Evolutionary conservation across 2,329 filamentous ascomycete species (phyloP), one percentile per base, ranked within the genome.

Genomic region (Sarocladium brachiariae): DNA sequence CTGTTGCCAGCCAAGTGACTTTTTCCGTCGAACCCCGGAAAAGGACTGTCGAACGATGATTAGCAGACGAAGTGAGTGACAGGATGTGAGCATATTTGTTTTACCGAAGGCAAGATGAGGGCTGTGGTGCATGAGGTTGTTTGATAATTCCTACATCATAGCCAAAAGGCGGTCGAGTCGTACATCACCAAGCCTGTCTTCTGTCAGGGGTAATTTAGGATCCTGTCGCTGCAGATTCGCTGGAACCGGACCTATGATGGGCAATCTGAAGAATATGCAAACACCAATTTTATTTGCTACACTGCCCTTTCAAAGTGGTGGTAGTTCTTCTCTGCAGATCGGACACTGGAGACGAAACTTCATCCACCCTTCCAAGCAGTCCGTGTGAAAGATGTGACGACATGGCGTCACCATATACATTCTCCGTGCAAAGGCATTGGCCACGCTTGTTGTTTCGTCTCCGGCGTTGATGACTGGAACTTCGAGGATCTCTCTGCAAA

Each of bases 401-500:
- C 93, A 99, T 45, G 93, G 93, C 52, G 93, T 99, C 19, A 97
- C 89, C 93, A 99, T 99, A 69, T 97, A 97, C 58, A 80, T 76
- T 47, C 91, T 80, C 54, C 92, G 76, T 27, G 87, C 87, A 57
- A 97, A 75, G 51, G 96, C 80, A 25, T 84, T 84, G 0, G 81
- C 72, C 52, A 83, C 77, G 27, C 80, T 77, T 1, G 67, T 66
- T 9, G 78, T 76, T 38, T 76, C 74, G 35, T 75, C 74, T 9
- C 76, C 78, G 1, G 78, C 75, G 48, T 76, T 76, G 27, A 96
- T 70, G 19, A 97, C 84, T 0, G 90, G 89, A 2, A 97, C 89
- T 64, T 96, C 89, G 16, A 99, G 83, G 41, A 87, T 78, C 68
- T 96, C 90, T 69, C 92, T 87, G 65, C 93, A 99, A 57, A 99